phyloP scores from a whole-genome alignment of 129 eudicot species.

The Flaveria sonorensis region DNA sequence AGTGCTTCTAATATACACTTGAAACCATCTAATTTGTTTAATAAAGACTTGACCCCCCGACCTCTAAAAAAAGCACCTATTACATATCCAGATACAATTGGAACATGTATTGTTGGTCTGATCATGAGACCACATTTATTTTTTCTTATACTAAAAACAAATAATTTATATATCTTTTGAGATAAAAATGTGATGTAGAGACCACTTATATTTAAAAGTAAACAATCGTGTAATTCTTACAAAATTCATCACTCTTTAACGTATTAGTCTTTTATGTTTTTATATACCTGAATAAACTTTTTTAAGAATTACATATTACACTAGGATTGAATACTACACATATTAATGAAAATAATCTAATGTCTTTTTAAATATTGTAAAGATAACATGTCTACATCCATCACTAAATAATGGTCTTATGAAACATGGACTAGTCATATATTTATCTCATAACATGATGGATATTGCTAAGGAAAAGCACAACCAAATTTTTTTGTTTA shows the following conservation, averaged over 20 bases:
- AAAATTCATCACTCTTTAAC: background rate
- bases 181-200: too few relatives aligned
- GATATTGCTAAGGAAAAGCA: background rate
- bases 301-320: background rate
- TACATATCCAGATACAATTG: too few relatives aligned
- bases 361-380: background rate
- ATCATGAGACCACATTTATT: too few relatives aligned
- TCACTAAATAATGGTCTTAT: background rate
- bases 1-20: too few relatives aligned
- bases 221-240: background rate
- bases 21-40: too few relatives aligned
- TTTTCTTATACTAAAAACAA: too few relatives aligned
- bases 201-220: background rate
- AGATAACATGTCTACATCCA: background rate
- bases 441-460: background rate
- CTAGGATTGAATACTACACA: background rate
- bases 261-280: background rate
- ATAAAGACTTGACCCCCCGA: too few relatives aligned
- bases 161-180: too few relatives aligned
- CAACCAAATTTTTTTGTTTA: background rate
- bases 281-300: background rate
- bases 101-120: too few relatives aligned
- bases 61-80: too few relatives aligned
- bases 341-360: too few relatives aligned
- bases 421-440: slow-evolving; percentile 1